Conservation (phyloP, 441 rosid genomes). For the Omphalea diandra region DNA sequence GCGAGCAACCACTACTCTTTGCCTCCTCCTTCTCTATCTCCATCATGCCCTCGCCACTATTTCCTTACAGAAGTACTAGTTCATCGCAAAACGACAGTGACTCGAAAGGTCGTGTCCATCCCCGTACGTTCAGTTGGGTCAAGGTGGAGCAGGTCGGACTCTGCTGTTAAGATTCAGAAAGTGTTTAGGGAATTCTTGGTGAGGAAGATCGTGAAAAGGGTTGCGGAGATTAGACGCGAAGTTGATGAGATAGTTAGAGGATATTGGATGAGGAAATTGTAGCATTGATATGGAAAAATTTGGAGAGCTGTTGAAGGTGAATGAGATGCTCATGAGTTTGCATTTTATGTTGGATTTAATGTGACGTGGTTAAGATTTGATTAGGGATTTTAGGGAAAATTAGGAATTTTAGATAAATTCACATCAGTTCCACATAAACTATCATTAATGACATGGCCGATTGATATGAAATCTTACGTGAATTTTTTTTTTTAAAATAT, state of each 20-base stretch:
- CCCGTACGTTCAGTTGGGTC: slow-evolving; percentile 44
- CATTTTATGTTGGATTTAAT: slow-evolving; percentile 53
- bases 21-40: too few relatives aligned
- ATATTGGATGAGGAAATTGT: slow-evolving; percentile 28
- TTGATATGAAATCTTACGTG: too few relatives aligned
- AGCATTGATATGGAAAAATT: slow-evolving; percentile 37
- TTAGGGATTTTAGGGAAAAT: slow-evolving; percentile 55
- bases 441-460: too few relatives aligned
- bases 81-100: background rate
- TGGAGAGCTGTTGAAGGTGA: slow-evolving; percentile 47
- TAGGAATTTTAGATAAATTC: too few relatives aligned
- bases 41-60: slow-evolving; percentile 4
- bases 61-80: slow-evolving; percentile 21
- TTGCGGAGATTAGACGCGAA: slow-evolving; percentile 33
- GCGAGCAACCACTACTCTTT: too few relatives aligned
- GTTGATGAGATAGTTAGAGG: slow-evolving; percentile 44
- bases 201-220: slow-evolving; percentile 49
- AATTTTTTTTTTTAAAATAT: too few relatives aligned
- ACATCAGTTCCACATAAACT: too few relatives aligned
- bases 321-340: slow-evolving; percentile 58
- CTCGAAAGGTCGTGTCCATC: slow-evolving; percentile 40
- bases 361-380: slow-evolving; percentile 50
- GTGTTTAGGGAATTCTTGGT: slow-evolving; percentile 51
- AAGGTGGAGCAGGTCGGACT: slow-evolving; percentile 23
- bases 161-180: slow-evolving; percentile 56